Percentiles rank a stretch among this genome's conserved stretches.
phyloP scores from a whole-genome alignment of 306 rosid species.

The Vachellia collinsii region DNA sequence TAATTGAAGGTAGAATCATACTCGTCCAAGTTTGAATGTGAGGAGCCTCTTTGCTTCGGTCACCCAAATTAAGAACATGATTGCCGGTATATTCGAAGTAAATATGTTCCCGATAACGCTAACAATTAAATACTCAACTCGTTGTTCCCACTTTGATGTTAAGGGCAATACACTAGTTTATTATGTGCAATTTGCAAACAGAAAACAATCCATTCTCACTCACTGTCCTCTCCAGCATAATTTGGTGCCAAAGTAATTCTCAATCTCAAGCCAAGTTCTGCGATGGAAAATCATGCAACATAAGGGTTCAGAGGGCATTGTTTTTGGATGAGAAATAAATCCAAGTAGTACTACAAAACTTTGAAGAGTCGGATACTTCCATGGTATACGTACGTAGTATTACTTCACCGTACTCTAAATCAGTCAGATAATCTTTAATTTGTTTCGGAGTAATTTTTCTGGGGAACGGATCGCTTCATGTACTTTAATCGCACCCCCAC shows the following conservation, averaged over 20 bases:
- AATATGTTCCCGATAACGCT: background rate
- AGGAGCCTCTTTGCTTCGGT: background rate
- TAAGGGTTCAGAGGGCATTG: too few species aligned
- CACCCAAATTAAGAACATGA: background rate
- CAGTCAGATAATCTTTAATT: background rate
- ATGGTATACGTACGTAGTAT: background rate
- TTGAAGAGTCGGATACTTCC: background rate
- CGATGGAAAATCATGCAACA: background rate
- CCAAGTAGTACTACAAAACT: background rate
- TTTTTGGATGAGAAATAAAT: background rate
- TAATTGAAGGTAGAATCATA: background rate
- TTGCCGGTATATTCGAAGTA: background rate
- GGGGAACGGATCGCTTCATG: background rate
- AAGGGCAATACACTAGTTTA: background rate
- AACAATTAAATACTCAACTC: background rate
- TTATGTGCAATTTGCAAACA: background rate
- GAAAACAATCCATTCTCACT: background rate
- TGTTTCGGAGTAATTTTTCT: background rate
- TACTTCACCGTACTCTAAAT: background rate
- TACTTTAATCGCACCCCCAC: background rate
- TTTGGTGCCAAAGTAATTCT: too few species aligned
- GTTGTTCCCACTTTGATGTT: background rate
- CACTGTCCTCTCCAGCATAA: background rate
- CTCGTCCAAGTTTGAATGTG: background rate
- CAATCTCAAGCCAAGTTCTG: too few species aligned